Conservation (phyloP, 176 grass and related monocot species). For the Eremochloa ophiuroides region DNA sequence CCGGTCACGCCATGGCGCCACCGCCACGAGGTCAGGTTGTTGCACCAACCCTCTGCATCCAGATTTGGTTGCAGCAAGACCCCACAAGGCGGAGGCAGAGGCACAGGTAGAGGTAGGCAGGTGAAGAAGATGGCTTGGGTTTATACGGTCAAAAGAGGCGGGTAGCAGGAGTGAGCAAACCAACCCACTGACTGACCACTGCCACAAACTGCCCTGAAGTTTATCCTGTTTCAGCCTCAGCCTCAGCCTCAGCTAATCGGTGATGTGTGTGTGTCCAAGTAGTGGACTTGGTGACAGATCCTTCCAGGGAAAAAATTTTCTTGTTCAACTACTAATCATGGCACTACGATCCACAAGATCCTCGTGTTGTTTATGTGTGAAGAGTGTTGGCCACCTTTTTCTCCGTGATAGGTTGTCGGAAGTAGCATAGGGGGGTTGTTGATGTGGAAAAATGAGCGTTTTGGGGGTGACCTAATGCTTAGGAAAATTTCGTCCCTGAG, state of each 20-base stretch:
- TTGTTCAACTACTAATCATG: slow-evolving; percentile 16
- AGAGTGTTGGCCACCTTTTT: not conserved
- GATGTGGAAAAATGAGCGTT: not conserved
- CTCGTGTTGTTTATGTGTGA: not conserved
- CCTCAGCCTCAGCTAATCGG: not conserved
- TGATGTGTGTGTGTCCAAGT: not conserved
- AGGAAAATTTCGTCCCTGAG: not conserved
- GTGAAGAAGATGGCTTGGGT: not conserved
- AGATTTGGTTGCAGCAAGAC: not conserved
- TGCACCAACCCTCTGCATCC: slow-evolving; percentile 30
- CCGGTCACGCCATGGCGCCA: not conserved
- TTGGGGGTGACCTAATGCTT: not conserved
- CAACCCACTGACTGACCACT: slow-evolving; percentile 3
- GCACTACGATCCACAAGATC: not conserved
- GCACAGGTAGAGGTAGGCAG: no score
- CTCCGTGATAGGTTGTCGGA: not conserved
- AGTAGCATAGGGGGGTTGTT: not conserved
- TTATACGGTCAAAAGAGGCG: slow-evolving; percentile 8
- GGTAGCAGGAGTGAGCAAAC: not conserved
- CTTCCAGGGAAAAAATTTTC: not conserved
- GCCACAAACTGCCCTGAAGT: not conserved
- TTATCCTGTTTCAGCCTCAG: not conserved
- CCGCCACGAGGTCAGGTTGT: not conserved
- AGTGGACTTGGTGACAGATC: slow-evolving; percentile 14
- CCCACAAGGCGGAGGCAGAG: not conserved